These are phyloP conservation scores for Apiotrichum gamsii DNA, from an alignment of 1,284 basidiomycete genomes.

Conservation along the genomic window DNA sequence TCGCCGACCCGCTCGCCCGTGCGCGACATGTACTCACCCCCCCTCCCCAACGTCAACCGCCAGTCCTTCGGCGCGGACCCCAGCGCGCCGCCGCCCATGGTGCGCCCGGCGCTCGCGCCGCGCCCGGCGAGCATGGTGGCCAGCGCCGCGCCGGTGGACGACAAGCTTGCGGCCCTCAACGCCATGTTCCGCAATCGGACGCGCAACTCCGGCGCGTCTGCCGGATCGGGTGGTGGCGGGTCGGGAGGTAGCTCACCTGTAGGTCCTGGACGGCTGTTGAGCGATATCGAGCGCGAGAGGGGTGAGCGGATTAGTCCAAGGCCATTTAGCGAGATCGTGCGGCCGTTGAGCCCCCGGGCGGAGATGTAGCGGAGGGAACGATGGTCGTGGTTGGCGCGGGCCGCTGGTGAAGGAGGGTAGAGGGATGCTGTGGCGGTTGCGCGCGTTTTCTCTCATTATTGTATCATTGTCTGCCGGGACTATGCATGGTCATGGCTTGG, in stretches of 20 bases:
- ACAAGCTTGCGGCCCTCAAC: constrained; percentile 39
- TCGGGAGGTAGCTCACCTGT: too few species aligned
- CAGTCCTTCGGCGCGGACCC: neutral
- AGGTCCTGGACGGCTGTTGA: neutral
- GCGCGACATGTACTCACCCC: constrained; percentile 15
- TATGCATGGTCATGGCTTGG: too few species aligned
- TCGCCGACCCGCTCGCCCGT: constrained; percentile 16
- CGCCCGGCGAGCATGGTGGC: constrained; percentile 8
- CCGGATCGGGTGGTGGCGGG: neutral
- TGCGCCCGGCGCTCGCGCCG: constrained; percentile 10
- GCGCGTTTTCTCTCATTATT: too few species aligned
- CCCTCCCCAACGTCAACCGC: constrained; percentile 15
- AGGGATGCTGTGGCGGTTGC: too few species aligned
- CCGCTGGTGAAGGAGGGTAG: too few species aligned
- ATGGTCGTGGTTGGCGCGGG: too few species aligned
- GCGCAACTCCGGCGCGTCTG: neutral
- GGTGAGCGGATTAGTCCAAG: too few species aligned
- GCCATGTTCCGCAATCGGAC: constrained; percentile 27
- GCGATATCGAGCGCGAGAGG: neutral
- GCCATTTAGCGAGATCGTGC: neutral
- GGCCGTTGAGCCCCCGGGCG: too few species aligned
- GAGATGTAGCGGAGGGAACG: too few species aligned
- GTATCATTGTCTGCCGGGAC: too few species aligned
- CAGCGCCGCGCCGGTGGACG: constrained; percentile 26
- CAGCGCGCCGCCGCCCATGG: neutral